Evolutionary conservation across 176 grass and related monocot genomes (phyloP).

Genomic region (Otatea glauca): DNA sequence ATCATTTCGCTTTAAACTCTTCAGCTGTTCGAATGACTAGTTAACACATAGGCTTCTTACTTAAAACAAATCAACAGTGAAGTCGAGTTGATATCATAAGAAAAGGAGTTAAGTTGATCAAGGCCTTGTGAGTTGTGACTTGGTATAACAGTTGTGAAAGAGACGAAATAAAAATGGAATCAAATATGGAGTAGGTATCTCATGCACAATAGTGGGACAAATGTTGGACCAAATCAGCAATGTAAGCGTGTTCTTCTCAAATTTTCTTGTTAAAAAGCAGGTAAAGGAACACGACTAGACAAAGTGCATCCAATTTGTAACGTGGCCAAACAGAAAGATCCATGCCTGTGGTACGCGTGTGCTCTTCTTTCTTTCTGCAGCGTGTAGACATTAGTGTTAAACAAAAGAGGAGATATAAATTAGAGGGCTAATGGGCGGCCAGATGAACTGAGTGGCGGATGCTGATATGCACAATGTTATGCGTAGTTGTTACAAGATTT

Average conservation of each 20-base stretch:
- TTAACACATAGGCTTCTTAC: slow-evolving; percentile 39
- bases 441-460: not conserved
- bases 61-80: not conserved
- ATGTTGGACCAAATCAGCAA: slow-evolving; percentile 46
- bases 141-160: slow-evolving; percentile 8
- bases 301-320: slow-evolving; percentile 27
- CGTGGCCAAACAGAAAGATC: slow-evolving; percentile 29
- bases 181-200: slow-evolving; percentile 27
- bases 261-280: not conserved
- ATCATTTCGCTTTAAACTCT: slow-evolving; percentile 27
- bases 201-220: slow-evolving; percentile 9
- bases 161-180: not conserved
- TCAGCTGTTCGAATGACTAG: slow-evolving; percentile 43
- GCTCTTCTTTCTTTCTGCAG: not conserved
- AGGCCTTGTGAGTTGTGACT: slow-evolving; percentile 23
- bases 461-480: not conserved
- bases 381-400: not conserved
- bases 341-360: slow-evolving; percentile 9
- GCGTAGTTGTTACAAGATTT: slow-evolving; percentile 5
- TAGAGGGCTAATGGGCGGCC: slow-evolving; percentile 22
- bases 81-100: not conserved
- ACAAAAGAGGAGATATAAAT: slow-evolving; percentile 3
- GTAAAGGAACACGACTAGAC: not conserved
- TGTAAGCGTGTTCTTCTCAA: not conserved
- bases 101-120: slow-evolving; percentile 2